phyloP scores from a whole-genome alignment of 2,329 filamentous ascomycete genomes.

The Lecanicillium sp. region DNA sequence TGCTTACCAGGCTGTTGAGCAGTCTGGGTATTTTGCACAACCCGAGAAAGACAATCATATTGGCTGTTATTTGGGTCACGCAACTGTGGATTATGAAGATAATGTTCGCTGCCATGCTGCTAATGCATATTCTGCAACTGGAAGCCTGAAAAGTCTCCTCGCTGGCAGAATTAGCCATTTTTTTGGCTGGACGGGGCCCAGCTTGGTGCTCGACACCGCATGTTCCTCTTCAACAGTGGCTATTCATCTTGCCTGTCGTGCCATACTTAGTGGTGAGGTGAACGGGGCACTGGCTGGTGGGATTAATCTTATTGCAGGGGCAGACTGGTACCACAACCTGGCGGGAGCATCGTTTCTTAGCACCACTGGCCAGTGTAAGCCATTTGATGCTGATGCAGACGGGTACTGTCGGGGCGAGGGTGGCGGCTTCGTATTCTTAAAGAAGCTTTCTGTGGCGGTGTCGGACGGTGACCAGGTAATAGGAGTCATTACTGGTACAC shows the following conservation, averaged over 20 bases:
- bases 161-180: slow-evolving; percentile 29
- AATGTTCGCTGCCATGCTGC: slow-evolving; percentile 32
- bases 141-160: slow-evolving; percentile 28
- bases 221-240: slow-evolving; percentile 33
- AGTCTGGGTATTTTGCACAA: slow-evolving; percentile 19
- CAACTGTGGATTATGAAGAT: slow-evolving; percentile 33
- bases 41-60: slow-evolving; percentile 17
- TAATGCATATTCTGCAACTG: slow-evolving; percentile 32
- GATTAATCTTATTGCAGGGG: slow-evolving; percentile 30
- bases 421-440: slow-evolving; percentile 38
- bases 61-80: slow-evolving; percentile 33
- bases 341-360: slow-evolving; percentile 23
- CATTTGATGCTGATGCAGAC: slow-evolving; percentile 33
- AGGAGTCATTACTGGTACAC: slow-evolving; percentile 33
- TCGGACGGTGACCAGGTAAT: slow-evolving; percentile 39
- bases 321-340: slow-evolving; percentile 21
- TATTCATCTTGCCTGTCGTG: slow-evolving; percentile 27
- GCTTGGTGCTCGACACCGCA: slow-evolving; percentile 32
- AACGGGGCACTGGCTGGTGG: slow-evolving; percentile 33
- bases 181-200: slow-evolving; percentile 34
- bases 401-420: slow-evolving; percentile 51
- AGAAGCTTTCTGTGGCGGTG: slow-evolving; percentile 40
- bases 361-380: slow-evolving; percentile 26
- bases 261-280: slow-evolving; percentile 27
- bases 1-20: slow-evolving; percentile 35